Conservation (phyloP, 2,329 filamentous ascomycete genomes). For the Fusarium pseudograminearum region DNA sequence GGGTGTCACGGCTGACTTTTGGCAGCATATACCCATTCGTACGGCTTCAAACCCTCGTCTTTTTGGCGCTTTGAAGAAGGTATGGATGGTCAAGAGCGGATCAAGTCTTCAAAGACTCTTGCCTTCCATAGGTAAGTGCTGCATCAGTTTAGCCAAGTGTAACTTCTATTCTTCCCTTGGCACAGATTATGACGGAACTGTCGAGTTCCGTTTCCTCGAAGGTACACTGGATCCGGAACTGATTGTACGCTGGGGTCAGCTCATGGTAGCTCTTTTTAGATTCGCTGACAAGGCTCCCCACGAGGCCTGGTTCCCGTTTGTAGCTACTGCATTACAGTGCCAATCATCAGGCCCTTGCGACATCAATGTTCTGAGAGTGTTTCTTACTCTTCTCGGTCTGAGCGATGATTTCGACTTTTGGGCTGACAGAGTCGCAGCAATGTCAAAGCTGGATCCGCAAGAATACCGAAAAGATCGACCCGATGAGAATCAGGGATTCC, state of each 20-base stretch:
- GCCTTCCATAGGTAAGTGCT: background rate
- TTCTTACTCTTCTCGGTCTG: slow-evolving; percentile 28
- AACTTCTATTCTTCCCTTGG: background rate
- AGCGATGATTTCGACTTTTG: slow-evolving; percentile 30
- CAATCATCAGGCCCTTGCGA: slow-evolving; percentile 1
- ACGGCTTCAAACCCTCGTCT: background rate
- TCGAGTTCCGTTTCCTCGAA: slow-evolving; percentile 42
- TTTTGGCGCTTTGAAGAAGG: slow-evolving; percentile 9
- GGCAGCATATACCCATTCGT: slow-evolving; percentile 10
- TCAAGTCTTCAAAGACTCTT: background rate
- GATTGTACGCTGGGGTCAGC: slow-evolving; percentile 36
- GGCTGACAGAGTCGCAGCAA: background rate
- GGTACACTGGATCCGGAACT: slow-evolving; percentile 36
- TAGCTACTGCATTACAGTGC: slow-evolving; percentile 4
- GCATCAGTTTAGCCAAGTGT: slow-evolving; percentile 7
- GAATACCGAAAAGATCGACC: background rate
- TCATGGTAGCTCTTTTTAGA: slow-evolving; percentile 36
- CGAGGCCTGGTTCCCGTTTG: slow-evolving; percentile 18
- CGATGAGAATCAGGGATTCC: background rate
- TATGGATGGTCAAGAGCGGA: slow-evolving; percentile 12
- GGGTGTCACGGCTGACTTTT: slow-evolving; percentile 17
- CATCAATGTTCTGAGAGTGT: slow-evolving; percentile 6
- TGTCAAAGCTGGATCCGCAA: background rate
- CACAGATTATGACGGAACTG: slow-evolving; percentile 9
- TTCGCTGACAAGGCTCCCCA: slow-evolving; percentile 37